These are phyloP conservation scores for Eutypa lata DNA, from an alignment of 2,329 filamentous ascomycete species.

Conservation along the genomic window DNA sequence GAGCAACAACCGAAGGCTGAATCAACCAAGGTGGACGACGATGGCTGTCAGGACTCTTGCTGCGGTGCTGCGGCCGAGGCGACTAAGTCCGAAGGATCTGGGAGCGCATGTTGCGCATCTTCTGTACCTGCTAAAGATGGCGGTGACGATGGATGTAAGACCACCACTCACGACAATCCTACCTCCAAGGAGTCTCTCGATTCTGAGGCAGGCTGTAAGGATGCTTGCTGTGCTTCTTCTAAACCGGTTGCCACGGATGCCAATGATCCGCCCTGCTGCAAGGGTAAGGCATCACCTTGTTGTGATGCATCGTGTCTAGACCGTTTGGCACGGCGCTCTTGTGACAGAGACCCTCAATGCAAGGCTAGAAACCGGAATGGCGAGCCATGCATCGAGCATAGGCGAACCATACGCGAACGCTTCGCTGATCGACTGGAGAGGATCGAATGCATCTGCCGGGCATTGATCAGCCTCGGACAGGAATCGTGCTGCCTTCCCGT, in stretches of 20 bases:
- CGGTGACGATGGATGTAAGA: background rate
- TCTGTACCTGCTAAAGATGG: background rate
- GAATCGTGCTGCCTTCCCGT: constrained; percentile 45
- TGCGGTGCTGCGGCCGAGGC: background rate
- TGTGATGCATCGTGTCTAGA: constrained; percentile 31
- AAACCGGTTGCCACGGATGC: background rate
- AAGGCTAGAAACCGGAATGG: constrained; percentile 7
- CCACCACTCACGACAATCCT: constrained; percentile 1
- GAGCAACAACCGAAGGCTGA: constrained; percentile 5
- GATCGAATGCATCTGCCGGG: constrained; percentile 52
- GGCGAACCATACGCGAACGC: constrained; percentile 28
- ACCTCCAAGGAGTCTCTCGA: background rate
- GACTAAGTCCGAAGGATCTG: background rate
- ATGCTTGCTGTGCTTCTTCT: constrained; percentile 10
- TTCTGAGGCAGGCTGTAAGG: background rate
- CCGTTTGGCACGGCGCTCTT: constrained; percentile 17
- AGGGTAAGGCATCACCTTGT: constrained; percentile 28
- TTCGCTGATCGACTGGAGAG: constrained; percentile 44
- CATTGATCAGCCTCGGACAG: constrained; percentile 47
- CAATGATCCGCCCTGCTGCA: constrained; percentile 12
- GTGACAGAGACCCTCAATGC: constrained; percentile 8
- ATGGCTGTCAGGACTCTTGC: background rate
- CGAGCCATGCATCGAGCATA: constrained; percentile 34
- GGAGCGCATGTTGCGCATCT: background rate
- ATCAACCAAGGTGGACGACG: background rate